Conservation (phyloP, 345 rosid species). For the Syzygium aromaticum region DNA sequence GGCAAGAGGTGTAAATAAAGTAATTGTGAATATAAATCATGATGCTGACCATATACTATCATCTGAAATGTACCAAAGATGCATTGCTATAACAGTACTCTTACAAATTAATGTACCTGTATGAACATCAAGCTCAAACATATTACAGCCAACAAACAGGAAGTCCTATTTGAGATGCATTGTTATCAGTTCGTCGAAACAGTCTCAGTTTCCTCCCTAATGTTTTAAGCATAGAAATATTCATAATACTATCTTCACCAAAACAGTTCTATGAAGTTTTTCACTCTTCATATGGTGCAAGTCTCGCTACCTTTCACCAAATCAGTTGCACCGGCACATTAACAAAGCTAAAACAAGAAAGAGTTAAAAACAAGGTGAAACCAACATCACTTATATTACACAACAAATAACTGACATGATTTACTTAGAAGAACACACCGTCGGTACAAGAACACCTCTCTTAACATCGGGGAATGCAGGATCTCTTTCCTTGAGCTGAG, state of each 20-base stretch:
- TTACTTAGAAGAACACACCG: conserved; percentile 29
- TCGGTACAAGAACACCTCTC: conserved; percentile 66
- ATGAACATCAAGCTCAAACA: background rate
- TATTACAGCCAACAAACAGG: background rate
- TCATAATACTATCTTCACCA: background rate
- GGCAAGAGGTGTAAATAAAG: background rate
- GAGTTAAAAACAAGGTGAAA: background rate
- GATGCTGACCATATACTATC: no score
- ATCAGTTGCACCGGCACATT: background rate
- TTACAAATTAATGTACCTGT: no score
- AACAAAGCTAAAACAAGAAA: background rate
- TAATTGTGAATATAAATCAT: background rate
- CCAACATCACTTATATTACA: background rate
- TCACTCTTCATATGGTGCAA: background rate
- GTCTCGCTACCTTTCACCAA: background rate
- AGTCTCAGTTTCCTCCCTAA: background rate
- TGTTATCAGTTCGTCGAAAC: background rate
- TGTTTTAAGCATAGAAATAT: background rate
- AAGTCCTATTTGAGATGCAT: background rate
- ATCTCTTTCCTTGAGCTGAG: conserved; percentile 82
- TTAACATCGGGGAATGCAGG: conserved; percentile 54
- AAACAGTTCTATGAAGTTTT: background rate
- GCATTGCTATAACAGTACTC: no score
- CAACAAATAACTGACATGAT: background rate
- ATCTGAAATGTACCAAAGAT: no score